These are phyloP conservation scores for Edaphochlamys debaryana DNA, from an alignment of 139 green algal genomes.

Conservation along the genomic window DNA sequence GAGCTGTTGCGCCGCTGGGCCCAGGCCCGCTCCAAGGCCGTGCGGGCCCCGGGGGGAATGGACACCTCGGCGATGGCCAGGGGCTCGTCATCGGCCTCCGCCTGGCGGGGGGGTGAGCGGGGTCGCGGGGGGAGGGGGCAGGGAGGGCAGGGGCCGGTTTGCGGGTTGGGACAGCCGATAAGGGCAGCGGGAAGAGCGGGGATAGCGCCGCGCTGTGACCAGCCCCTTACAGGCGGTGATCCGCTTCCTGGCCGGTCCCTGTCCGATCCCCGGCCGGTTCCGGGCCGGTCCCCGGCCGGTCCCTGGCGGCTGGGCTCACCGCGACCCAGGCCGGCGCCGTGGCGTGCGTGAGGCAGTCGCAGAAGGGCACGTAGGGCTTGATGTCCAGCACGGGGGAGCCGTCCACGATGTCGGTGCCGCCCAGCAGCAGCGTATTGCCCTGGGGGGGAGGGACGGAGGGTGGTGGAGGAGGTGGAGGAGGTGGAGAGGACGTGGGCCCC, in stretches of 20 bases:
- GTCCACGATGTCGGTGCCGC: constrained; percentile 90
- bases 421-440: constrained; percentile 69
- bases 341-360: constrained; percentile 75
- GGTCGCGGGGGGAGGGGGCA: too few species aligned
- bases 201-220: too few species aligned
- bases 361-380: constrained; percentile 94
- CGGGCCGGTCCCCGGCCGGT: too few species aligned
- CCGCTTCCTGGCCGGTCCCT: too few species aligned
- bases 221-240: too few species aligned
- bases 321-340: constrained; percentile 84
- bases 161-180: too few species aligned
- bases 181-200: too few species aligned
- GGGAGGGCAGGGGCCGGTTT: too few species aligned
- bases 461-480: too few species aligned
- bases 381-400: constrained; percentile 93
- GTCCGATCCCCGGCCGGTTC: too few species aligned
- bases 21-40: constrained; percentile 16
- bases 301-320: too few species aligned
- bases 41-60: not conserved
- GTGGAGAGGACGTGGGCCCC: too few species aligned
- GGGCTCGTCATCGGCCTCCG: constrained; percentile 60
- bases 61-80: constrained; percentile 54
- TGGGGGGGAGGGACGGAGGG: not conserved
- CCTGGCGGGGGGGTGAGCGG: constrained; percentile 22
- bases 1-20: not conserved